Conservation (phyloP, 2,329 filamentous ascomycete genomes). For the Trichoderma hamatum region DNA sequence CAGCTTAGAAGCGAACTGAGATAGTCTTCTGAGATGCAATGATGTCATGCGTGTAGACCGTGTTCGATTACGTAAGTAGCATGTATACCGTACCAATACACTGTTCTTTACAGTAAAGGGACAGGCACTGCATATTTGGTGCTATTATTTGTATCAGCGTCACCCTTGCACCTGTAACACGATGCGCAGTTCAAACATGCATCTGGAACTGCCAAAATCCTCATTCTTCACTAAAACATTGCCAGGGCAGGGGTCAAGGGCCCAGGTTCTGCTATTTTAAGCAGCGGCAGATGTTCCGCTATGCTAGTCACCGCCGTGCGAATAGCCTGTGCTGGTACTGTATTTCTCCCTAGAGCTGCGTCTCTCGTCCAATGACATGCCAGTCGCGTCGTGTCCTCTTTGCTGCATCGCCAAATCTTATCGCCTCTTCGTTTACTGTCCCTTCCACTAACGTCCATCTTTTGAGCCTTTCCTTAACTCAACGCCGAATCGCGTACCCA, state of each 20-base stretch:
- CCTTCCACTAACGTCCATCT: constrained; percentile 1
- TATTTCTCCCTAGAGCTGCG: constrained; percentile 10
- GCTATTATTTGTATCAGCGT: not conserved
- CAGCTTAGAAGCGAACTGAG: not conserved
- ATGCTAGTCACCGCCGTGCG: not conserved
- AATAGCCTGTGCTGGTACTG: not conserved
- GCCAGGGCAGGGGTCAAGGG: not conserved
- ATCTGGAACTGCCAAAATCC: not conserved
- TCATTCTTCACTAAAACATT: not conserved
- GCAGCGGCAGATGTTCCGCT: not conserved
- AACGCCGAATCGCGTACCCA: not conserved
- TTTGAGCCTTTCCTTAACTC: not conserved
- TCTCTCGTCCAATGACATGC: constrained; percentile 30
- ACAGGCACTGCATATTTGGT: not conserved
- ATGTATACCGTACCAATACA: not conserved
- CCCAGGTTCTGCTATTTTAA: not conserved
- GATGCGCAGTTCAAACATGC: not conserved
- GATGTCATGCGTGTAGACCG: not conserved
- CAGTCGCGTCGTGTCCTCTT: constrained; percentile 35
- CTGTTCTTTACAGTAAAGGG: not conserved
- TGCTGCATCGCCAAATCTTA: constrained; percentile 26
- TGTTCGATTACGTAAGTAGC: not conserved
- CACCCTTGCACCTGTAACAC: not conserved
- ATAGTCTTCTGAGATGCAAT: not conserved
- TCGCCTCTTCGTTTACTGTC: constrained; percentile 4